Base-by-base conservation (phyloP, 352 stramenopile genomes). In the Globisporangium polare region DNA sequence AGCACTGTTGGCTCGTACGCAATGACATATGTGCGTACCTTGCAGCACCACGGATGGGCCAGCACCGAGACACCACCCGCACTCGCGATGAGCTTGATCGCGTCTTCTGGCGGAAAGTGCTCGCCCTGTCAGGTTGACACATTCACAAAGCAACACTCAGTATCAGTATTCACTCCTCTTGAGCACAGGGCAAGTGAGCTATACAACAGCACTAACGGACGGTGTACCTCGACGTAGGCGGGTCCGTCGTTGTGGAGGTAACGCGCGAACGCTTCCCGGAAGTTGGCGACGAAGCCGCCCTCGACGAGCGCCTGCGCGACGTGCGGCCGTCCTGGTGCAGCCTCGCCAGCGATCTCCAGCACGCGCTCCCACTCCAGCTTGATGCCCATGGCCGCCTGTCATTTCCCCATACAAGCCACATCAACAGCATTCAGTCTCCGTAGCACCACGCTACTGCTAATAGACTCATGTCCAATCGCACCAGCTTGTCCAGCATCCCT, bases 11-110 rank as follows among this genome's bases (percentile, higher is more conserved):
- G 33, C 31, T 20, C 33, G 26, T 31, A 3, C 15, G 22, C 29
- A 26, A 31, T n/a, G 12, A 39, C 18, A n/a, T 47, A 13, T n/a
- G 0, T 5, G 8, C 57, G 4, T 62, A 88, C 80, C 62, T 93
- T 95, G 63, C 82, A 95, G 56, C 83, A 93, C 86, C 86, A 95
- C 20, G 86, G 86, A 53, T 95, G 86, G 0, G 86, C 86, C n/a
- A 95, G 73, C 53, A 95, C 80, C 0, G 86, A 94, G 13, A 95
- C 72, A 2, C 86, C 86, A 12, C 86, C 86, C 18, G 81, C 80
- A 31, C 80, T 88, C 17, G 86, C 81, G 58, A 95, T 95, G 46
- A 95, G 75, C 55, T 91, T 89, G 65, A 95, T 92, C 3, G 86
- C 86, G 59, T 93, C 80, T 67, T 92, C 78, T n/a, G 86, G 86